Evolutionary conservation across 2,329 filamentous ascomycete species (phyloP), one percentile per base, ranked within the genome.

Genomic region (Bimuria novae-zelandiae): DNA sequence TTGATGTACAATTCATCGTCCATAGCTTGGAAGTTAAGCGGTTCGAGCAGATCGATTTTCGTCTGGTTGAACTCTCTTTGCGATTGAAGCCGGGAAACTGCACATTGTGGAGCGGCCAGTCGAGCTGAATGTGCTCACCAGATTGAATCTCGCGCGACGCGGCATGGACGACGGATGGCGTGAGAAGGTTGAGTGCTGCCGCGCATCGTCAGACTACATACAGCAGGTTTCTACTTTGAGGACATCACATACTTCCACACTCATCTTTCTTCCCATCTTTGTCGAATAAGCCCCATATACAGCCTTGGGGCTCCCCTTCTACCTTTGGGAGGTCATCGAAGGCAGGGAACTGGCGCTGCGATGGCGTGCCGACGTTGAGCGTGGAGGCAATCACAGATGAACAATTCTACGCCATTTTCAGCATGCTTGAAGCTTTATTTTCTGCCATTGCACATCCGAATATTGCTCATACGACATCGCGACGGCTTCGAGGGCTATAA

Each of bases 61-160:
- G 76, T 75, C 57, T 83, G 82, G 27, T 79, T 68, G 45, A 78
- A 79, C 7, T 79, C 77, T 29, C n/a, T n/a, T 79, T 77, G 1
- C 83, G 76, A 37, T 78, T 77, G 57, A 84, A 80, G 54, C 80
- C 80, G 1, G 82, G 80, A 57, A 80, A 77, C 52, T 84, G 80
- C 2, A 84, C 69, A 60, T 84, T 84, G 17, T 76, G 79, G 54
- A 85, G 64, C 21, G 82, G 79, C 82, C 82, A 85, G 22, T 77
- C 77, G 33, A 85, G 73, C 8, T 79, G 79, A 21, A 84, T 76
- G 27, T 81, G 75, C 17, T 73, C 72, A 11, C 83, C 83, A 0
- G 77, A 79, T 33, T 72, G 75, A 59, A 85, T 84, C 59, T 82
- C 78, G 4, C 73, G 71, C 4, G 74, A 70, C 2, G 82, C 82